Evolutionary conservation across 495 filamentous ascomycete species (phyloP).

Genomic region (Xylaria grammica): DNA sequence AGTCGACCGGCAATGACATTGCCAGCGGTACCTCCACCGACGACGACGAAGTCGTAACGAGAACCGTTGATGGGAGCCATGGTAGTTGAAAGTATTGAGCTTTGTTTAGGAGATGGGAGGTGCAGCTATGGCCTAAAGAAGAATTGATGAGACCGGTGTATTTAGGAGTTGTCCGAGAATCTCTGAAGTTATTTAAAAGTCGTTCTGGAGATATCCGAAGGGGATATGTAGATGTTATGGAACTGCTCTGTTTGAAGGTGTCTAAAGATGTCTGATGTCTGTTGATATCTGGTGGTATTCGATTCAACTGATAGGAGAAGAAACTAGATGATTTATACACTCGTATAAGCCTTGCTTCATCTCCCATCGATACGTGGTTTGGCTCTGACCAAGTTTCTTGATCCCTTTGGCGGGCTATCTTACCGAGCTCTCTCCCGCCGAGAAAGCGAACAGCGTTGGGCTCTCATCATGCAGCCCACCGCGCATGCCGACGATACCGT

Average conservation of each 20-base stretch:
- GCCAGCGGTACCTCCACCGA: constrained; percentile 65
- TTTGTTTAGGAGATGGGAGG: too few species aligned
- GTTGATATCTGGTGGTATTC: not conserved
- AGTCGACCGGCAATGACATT: constrained; percentile 63
- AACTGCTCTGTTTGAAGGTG: not conserved
- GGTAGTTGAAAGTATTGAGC: not conserved
- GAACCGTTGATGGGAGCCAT: constrained; percentile 8
- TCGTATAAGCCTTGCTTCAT: not conserved
- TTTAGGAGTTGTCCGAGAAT: too few species aligned
- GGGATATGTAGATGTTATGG: too few species aligned
- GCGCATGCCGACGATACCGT: not conserved
- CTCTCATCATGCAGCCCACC: not conserved
- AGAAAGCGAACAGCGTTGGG: constrained; percentile 1
- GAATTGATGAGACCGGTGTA: too few species aligned
- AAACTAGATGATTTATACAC: constrained; percentile 2
- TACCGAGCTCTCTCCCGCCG: not conserved
- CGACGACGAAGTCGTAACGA: constrained; percentile 55
- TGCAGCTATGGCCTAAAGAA: too few species aligned
- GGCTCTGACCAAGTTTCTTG: not conserved
- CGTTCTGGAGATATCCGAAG: too few species aligned
- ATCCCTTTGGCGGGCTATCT: constrained; percentile 28
- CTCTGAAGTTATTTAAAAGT: too few species aligned
- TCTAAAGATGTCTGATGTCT: not conserved
- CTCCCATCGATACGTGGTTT: not conserved
- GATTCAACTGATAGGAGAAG: not conserved